Conservation (phyloP, 2,329 filamentous ascomycete species). For the Claviceps digitariae region DNA sequence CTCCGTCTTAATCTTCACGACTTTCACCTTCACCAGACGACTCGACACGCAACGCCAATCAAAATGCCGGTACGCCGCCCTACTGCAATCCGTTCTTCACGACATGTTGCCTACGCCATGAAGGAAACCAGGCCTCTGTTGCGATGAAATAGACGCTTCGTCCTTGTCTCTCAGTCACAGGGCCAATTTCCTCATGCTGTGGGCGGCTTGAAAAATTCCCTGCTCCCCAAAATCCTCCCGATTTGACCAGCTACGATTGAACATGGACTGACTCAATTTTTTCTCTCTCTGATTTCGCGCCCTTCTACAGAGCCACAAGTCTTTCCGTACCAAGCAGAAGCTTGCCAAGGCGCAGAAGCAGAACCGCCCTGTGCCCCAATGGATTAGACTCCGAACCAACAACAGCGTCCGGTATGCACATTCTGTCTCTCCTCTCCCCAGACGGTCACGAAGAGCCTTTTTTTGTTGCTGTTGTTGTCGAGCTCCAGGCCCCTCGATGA, state of each 20-base stretch:
- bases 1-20: constrained; percentile 17
- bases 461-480: no score
- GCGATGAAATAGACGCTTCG: neutral
- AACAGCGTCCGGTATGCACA: constrained; percentile 95
- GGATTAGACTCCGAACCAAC: constrained; percentile 95
- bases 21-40: constrained; percentile 21
- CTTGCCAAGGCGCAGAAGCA: constrained; percentile 99
- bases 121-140: neutral
- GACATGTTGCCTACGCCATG: constrained; percentile 1
- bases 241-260: neutral
- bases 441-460: neutral
- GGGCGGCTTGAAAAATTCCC: neutral
- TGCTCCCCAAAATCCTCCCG: neutral
- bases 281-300: neutral
- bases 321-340: constrained; percentile 99
- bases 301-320: constrained; percentile 78
- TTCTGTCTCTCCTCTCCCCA: neutral
- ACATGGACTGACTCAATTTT: constrained; percentile 2
- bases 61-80: constrained; percentile 28
- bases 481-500: no score
- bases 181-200: neutral
- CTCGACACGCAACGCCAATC: constrained; percentile 25
- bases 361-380: constrained; percentile 99
- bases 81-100: constrained; percentile 3
- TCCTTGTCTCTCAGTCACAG: neutral